These are phyloP conservation scores for Aphanomyces stellatus DNA, from an alignment of 352 stramenopile genomes.

Conservation along the genomic window DNA sequence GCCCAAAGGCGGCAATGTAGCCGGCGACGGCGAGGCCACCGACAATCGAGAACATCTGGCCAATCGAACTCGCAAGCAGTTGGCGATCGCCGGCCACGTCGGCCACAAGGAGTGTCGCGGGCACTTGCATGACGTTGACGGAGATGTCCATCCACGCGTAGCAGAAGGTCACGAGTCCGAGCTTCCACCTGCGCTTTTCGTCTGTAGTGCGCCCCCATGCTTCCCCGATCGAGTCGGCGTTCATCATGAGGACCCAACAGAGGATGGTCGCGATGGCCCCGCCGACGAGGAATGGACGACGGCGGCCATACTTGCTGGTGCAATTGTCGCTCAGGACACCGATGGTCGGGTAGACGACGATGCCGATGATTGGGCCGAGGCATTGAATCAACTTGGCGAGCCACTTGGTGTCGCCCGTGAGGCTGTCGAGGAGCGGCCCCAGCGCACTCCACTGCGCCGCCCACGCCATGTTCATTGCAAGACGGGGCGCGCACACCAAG, in stretches of 20 bases:
- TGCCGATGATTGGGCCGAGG: constrained; percentile 56
- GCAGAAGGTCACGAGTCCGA: constrained; percentile 38
- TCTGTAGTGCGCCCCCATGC: constrained; percentile 22
- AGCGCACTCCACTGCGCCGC: constrained; percentile 45
- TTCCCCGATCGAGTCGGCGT: constrained; percentile 29
- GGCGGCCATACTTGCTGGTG: constrained; percentile 39
- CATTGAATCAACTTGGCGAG: constrained; percentile 56
- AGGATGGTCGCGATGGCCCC: constrained; percentile 45
- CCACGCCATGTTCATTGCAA: constrained; percentile 56
- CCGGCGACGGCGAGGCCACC: constrained; percentile 36
- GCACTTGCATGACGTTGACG: constrained; percentile 40
- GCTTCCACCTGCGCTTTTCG: constrained; percentile 33
- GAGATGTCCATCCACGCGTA: constrained; percentile 54
- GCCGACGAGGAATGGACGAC: constrained; percentile 54
- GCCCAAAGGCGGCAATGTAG: constrained; percentile 41
- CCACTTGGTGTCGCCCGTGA: constrained; percentile 21
- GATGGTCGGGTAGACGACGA: constrained; percentile 56
- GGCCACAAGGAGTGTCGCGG: constrained; percentile 38
- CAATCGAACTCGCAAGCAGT: constrained; percentile 35
- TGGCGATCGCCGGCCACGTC: constrained; percentile 49
- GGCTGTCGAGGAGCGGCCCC: constrained; percentile 41
- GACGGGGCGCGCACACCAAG: constrained; percentile 38
- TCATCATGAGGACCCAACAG: constrained; percentile 62
- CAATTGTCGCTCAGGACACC: constrained; percentile 63
- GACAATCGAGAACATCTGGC: constrained; percentile 37